These are phyloP conservation scores for Trypanosomatidae sp. DNA, from an alignment of 208 protist species.

Conservation along the genomic window DNA sequence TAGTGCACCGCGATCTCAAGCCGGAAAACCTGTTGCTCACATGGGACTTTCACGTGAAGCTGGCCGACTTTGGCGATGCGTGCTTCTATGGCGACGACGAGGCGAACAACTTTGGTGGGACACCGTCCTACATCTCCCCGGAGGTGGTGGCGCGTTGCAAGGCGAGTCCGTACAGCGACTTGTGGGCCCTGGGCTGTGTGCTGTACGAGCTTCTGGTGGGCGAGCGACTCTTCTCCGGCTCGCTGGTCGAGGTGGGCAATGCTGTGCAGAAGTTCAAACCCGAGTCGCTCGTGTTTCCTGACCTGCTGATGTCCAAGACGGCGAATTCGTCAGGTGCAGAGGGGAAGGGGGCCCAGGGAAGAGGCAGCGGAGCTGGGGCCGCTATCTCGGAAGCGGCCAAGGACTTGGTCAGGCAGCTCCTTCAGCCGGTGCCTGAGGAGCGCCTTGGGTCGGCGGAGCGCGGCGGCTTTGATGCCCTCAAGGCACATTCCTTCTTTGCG, in stretches of 20 bases:
- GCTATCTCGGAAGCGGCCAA: conserved; percentile 50
- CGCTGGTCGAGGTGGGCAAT: conserved; percentile 26
- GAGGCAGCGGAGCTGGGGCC: not conserved
- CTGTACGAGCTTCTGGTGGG: conserved; percentile 79
- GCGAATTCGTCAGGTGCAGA: not conserved
- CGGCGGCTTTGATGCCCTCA: conserved; percentile 79
- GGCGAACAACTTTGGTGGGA: conserved; percentile 71
- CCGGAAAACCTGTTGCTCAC: conserved; percentile 87
- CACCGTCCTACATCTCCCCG: conserved; percentile 75
- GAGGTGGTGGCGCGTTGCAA: conserved; percentile 86
- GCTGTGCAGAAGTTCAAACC: conserved; percentile 56
- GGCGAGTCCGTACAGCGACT: conserved; percentile 90
- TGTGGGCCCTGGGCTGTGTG: conserved; percentile 99
- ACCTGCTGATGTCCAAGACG: conserved; percentile 17
- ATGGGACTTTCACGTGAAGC: conserved; percentile 65
- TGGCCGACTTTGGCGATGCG: conserved; percentile 71
- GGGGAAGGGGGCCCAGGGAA: not conserved
- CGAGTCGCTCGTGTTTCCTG: conserved; percentile 55
- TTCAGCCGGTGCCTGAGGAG: conserved; percentile 56
- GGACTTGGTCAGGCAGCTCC: conserved; percentile 81
- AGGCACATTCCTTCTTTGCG: conserved; percentile 86
- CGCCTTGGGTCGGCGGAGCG: conserved; percentile 68
- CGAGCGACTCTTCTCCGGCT: conserved; percentile 21
- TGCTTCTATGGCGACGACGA: conserved; percentile 71
- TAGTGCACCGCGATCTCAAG: conserved; percentile 86